Base-by-base conservation (phyloP, 768 basidiomycete genomes). In the Phylloporus sp. region DNA sequence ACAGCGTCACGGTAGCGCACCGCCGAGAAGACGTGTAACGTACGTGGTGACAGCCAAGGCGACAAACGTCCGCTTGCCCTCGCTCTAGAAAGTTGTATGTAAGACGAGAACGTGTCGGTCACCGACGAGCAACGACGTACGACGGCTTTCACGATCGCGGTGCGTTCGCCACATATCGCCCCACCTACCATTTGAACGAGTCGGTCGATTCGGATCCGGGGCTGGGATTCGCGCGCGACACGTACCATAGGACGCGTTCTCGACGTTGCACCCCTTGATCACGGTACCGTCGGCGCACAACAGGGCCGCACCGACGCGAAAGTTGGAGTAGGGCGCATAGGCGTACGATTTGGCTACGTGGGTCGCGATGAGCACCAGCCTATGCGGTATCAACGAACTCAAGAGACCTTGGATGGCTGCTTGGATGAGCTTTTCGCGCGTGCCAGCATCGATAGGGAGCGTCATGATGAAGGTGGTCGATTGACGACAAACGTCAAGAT, bases 231-330 rank as follows among this genome's bases (percentile, higher is more conserved):
- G 14, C 10, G 42, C 29, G 10, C 1, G 4, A 28, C 15, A 15
- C 71, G n/a, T 48, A 93, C 94, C 92, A 58, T 90, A 90, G 0
- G 87, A 86, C 0, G 91, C 92, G 58, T 96, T 97, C 71, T 99
- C 96, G 50, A 98, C 77, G 63, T 96, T 97, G 24, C 86, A 84
- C 6, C 95, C 93, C 50, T 79, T 84, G 49, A 95, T 79, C 18
- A 95, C 78, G 9, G 71, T 64, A 0, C 89, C 90, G 33, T 85
- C 79, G 0, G 76, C 61, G 3, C 82, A 71, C 15, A 97, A 67
- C 10, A 97, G 67, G 2, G 92, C 89, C 0, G 93, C 94, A 0
- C 95, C 95, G 14, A 97, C 95, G 8, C 85, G 81, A 62, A 99
- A 96, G 24, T 90, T 84, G 23, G 91, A 93, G 69, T 96, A 98